phyloP scores from a whole-genome alignment of 148 eudicot genomes.

The Polygonum maritimum region DNA sequence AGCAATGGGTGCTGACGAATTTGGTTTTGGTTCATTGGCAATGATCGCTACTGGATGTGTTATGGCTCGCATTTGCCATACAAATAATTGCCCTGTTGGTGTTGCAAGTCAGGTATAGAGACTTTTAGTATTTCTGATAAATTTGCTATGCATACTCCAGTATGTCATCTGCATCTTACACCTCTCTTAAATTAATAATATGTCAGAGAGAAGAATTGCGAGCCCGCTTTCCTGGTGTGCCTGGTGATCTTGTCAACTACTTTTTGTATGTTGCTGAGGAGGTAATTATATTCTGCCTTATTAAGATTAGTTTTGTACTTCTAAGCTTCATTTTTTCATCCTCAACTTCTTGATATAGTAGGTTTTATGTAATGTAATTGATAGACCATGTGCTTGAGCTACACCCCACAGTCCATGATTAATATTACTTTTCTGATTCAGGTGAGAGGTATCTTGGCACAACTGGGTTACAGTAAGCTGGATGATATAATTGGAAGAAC shows the following conservation, averaged over 20 bases:
- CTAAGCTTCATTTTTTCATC: background rate
- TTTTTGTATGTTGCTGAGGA: conserved; percentile 97
- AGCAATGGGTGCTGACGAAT: conserved; percentile 99
- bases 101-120: conserved; percentile 85
- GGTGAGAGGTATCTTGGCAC: conserved; percentile 96
- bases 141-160: background rate
- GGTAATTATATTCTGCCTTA: conserved; percentile 33
- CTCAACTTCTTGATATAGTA: background rate
- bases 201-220: conserved; percentile 90
- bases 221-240: conserved; percentile 99
- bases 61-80: conserved; percentile 99
- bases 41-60: conserved; percentile 99
- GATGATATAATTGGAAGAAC: conserved; percentile 91
- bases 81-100: conserved; percentile 99
- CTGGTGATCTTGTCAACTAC: conserved; percentile 97
- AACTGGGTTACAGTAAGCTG: conserved; percentile 85
- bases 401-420: background rate
- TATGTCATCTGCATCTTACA: background rate
- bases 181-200: background rate
- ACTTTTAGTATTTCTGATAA: background rate
- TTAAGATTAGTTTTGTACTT: conserved; percentile 38
- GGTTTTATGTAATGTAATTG: background rate
- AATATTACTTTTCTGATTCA: conserved; percentile 14
- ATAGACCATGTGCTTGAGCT: background rate
- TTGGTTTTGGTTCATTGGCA: conserved; percentile 97